These are phyloP conservation scores for Melaleuca alternifolia DNA, from an alignment of 345 rosid species.

Conservation along the genomic window DNA sequence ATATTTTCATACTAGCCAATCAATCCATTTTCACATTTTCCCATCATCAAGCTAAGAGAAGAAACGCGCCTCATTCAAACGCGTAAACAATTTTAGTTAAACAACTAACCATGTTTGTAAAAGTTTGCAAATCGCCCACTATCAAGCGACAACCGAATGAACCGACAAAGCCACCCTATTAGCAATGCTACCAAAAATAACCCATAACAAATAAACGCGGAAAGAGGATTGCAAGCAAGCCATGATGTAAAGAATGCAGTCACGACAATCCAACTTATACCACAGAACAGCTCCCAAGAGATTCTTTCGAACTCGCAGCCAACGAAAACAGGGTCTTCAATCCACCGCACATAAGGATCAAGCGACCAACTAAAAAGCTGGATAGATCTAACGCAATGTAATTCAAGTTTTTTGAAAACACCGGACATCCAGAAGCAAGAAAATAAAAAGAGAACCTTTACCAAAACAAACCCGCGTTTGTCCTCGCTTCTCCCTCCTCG, in stretches of 20 bases:
- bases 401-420: neutral
- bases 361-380: neutral
- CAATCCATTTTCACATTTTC: neutral
- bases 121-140: neutral
- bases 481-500: neutral
- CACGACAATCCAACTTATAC: neutral
- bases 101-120: neutral
- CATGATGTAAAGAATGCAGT: neutral
- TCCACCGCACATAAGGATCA: neutral
- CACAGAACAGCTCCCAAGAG: neutral
- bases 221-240: neutral
- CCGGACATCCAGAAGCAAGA: neutral
- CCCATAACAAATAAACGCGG: neutral
- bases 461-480: neutral
- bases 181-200: neutral
- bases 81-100: neutral
- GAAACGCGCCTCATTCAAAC: neutral
- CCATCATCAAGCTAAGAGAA: neutral
- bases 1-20: neutral
- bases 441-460: neutral
- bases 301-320: neutral
- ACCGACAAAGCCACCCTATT: neutral
- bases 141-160: neutral
- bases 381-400: neutral
- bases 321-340: neutral